These are phyloP conservation scores for Saxophila tyrrhenica DNA, from an alignment of 495 filamentous ascomycete species.

Conservation along the genomic window DNA sequence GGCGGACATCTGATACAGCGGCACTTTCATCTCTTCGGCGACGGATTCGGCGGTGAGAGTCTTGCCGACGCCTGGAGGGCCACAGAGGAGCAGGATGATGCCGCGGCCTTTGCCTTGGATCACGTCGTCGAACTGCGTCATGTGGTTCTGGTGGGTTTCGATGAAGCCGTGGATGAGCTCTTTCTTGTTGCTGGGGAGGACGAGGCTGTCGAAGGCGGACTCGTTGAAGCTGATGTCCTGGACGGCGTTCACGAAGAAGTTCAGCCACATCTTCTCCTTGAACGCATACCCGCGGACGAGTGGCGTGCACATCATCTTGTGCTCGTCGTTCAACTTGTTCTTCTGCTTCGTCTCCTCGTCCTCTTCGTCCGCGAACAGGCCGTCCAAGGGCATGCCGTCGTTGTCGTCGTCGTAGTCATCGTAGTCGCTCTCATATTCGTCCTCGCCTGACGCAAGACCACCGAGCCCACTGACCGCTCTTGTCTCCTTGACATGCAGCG, in stretches of 20 bases:
- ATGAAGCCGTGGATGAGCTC: slow-evolving; percentile 43
- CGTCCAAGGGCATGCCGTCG: slow-evolving; percentile 30
- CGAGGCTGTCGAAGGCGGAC: slow-evolving; percentile 36
- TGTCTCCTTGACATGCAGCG: slow-evolving; percentile 23
- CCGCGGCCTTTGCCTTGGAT: slow-evolving; percentile 41
- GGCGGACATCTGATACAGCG: slow-evolving; percentile 32
- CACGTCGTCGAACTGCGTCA: slow-evolving; percentile 39
- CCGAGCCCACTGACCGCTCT: not conserved
- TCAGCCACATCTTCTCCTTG: slow-evolving; percentile 37
- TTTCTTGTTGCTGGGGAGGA: slow-evolving; percentile 35
- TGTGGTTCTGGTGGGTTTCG: slow-evolving; percentile 34
- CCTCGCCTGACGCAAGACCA: not conserved
- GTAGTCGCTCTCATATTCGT: slow-evolving; percentile 21
- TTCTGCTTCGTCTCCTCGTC: slow-evolving; percentile 21
- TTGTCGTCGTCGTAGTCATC: slow-evolving; percentile 24
- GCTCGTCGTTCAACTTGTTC: slow-evolving; percentile 26
- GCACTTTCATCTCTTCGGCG: slow-evolving; percentile 31
- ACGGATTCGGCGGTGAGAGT: slow-evolving; percentile 32
- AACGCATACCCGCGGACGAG: slow-evolving; percentile 35
- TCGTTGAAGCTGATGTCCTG: slow-evolving; percentile 32
- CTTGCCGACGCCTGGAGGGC: slow-evolving; percentile 32
- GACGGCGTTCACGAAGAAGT: slow-evolving; percentile 25
- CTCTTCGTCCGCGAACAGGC: slow-evolving; percentile 28
- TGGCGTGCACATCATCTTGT: slow-evolving; percentile 29
- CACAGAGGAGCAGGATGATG: slow-evolving; percentile 31